A percentile compares a stretch with the other conserved stretches of the same genome.
Evolutionary conservation across 805 yeast genomes (phyloP).

Genomic region (Teunomyces funiuensis): DNA sequence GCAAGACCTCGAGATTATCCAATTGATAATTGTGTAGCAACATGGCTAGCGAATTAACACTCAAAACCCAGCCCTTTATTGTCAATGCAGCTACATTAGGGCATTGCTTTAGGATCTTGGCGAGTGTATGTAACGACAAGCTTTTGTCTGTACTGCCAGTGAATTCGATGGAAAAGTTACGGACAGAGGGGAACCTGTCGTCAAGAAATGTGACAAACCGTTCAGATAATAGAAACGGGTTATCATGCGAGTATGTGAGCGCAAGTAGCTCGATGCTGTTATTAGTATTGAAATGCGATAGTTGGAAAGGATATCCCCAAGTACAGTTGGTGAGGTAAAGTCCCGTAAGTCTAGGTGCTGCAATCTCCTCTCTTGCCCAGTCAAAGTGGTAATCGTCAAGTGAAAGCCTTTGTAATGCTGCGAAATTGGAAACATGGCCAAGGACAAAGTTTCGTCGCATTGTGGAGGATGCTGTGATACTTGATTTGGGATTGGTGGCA

Average conservation of each 20-base stretch:
- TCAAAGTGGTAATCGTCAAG: slow-evolving; percentile 44
- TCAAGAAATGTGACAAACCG: slow-evolving; percentile 30
- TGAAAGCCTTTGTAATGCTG: slow-evolving; percentile 28
- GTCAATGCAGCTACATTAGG: slow-evolving; percentile 15
- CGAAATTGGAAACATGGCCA: slow-evolving; percentile 42
- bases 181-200: slow-evolving; percentile 7
- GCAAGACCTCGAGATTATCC: not conserved
- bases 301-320: slow-evolving; percentile 57
- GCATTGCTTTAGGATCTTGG: slow-evolving; percentile 9
- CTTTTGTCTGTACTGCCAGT: not conserved
- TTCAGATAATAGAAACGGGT: slow-evolving; percentile 38
- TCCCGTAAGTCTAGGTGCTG: slow-evolving; percentile 17
- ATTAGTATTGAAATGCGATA: slow-evolving; percentile 33
- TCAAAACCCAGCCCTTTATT: slow-evolving; percentile 24
- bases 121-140: not conserved
- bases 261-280: slow-evolving; percentile 22
- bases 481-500: slow-evolving; percentile 2
- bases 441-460: slow-evolving; percentile 40
- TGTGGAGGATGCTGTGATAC: slow-evolving; percentile 4
- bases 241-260: slow-evolving; percentile 25
- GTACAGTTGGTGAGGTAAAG: slow-evolving; percentile 45
- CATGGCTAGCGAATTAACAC: slow-evolving; percentile 8
- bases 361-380: slow-evolving; percentile 30
- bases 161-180: slow-evolving; percentile 5
- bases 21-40: not conserved